Evolutionary conservation across 202 grass and related monocot species (phyloP).

Genomic region (Saccharum hybrid): DNA sequence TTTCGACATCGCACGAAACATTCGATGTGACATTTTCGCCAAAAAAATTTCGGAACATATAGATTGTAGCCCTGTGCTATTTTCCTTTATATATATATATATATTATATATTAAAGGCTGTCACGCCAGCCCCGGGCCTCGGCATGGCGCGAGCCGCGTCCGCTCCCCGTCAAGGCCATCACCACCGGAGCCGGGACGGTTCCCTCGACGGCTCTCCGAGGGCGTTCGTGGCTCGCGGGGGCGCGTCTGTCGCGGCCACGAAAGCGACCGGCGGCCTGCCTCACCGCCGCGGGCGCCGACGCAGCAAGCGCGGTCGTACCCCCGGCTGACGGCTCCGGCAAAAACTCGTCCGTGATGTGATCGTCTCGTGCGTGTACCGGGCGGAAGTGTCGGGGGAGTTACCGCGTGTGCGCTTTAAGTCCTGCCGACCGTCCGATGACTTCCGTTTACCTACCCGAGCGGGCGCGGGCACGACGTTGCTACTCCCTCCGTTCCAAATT

Average conservation of each 20-base stretch:
- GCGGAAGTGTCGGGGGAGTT: neutral
- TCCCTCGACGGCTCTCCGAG: neutral
- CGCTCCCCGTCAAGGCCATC: neutral
- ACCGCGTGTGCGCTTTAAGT: neutral
- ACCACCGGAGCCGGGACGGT: neutral
- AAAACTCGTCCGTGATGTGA: neutral
- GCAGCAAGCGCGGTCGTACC: neutral
- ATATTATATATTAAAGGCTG: no score
- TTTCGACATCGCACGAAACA: no score
- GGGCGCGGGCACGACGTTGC: neutral
- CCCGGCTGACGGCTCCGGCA: neutral
- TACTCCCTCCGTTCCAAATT: no score
- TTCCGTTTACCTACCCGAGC: neutral
- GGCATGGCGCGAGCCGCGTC: neutral
- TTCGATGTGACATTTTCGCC: no score
- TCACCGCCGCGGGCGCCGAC: neutral
- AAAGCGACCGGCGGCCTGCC: neutral
- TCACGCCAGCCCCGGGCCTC: no score
- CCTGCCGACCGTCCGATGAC: neutral
- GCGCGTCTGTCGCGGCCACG: neutral
- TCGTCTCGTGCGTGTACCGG: neutral
- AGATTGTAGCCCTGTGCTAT: no score
- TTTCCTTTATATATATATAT: no score
- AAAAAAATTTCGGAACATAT: no score
- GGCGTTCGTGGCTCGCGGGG: neutral